These are phyloP conservation scores for Aspergillus amoenus DNA, from an alignment of 2,329 filamentous ascomycete genomes.

Conservation along the genomic window DNA sequence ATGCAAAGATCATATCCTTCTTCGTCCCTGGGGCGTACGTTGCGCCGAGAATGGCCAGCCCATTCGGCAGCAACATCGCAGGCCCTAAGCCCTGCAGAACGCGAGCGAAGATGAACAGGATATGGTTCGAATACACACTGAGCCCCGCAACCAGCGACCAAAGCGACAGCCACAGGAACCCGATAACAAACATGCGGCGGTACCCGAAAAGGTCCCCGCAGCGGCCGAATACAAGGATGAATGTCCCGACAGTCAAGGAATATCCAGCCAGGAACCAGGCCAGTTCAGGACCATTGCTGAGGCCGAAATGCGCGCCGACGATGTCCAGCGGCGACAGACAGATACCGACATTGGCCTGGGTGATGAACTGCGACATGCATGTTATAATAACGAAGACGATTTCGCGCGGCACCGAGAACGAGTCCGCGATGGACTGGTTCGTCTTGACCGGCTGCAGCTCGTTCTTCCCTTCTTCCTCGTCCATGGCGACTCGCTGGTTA, in stretches of 20 bases:
- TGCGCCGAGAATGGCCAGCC: constrained; percentile 59
- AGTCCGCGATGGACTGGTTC: constrained; percentile 21
- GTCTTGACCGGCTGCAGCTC: background rate
- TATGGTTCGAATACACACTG: constrained; percentile 41
- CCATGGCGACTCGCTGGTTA: background rate
- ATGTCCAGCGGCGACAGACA: constrained; percentile 50
- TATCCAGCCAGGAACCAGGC: constrained; percentile 61
- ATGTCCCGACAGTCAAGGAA: constrained; percentile 46
- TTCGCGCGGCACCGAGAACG: constrained; percentile 27
- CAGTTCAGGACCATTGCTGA: constrained; percentile 46
- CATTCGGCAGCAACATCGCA: constrained; percentile 34
- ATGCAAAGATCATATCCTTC: constrained; percentile 61
- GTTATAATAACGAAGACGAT: constrained; percentile 34
- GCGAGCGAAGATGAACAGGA: constrained; percentile 53
- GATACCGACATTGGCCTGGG: constrained; percentile 50
- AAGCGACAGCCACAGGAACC: constrained; percentile 36
- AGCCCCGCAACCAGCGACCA: constrained; percentile 40
- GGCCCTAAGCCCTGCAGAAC: constrained; percentile 59
- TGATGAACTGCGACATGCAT: constrained; percentile 44
- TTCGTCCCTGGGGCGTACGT: constrained; percentile 57
- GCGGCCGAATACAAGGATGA: constrained; percentile 40
- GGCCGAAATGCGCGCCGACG: constrained; percentile 50
- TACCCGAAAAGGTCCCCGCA: constrained; percentile 41
- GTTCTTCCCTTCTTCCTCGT: background rate
- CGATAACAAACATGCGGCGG: constrained; percentile 35